Base-by-base conservation (phyloP, 371 early-diverging fungal genomes). In the Actinomucor elegans region DNA sequence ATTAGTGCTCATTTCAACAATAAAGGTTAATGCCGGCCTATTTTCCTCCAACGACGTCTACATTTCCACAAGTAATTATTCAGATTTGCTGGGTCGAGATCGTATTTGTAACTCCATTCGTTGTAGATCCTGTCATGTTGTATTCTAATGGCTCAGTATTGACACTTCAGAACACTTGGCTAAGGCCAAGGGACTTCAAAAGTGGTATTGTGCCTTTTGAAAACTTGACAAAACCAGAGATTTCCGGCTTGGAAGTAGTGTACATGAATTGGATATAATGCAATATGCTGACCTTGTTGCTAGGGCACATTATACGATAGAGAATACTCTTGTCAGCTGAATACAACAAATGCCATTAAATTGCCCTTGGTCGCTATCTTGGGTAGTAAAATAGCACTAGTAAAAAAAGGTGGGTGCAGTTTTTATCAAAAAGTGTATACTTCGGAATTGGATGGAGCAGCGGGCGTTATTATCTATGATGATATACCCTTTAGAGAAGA, bases 221-320 rank as follows among this genome's bases (percentile, higher is more conserved):
- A 17, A 67, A 73, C 14, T 43, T 67, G 27, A 67, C 70, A 14
- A 51, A 64, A 46, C 67, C 75, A 5, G 48, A 56, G 33, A 23
- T 59, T n/a, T 55, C 59, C 10, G 71, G 69, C 2, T 43, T 67
- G 31, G 56, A 59, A 37, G 65, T 65, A 59, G 36, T n/a, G 2
- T 33, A 3, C 7, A 20, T 32, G 5, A 20, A 3, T 14, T 32
- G n/a, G 26, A 26, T 18, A 17, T n/a, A 17, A 18, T 18, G 15
- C 20, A 18, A 1, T 36, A 18, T 18, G 3, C 5, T 36, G n/a
- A n/a, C 31, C 31, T 31, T 31, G 31, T 26, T 42, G 14, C 4
- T 38, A 76, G 77, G 77, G 77, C 8, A 57, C 68, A n/a, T 33
- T 76, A 6, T 76, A 76, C 40, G 73, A 76, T 54, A 61, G 73